Percentiles rank a stretch among this genome's conserved stretches.
Conservation (phyloP, 2,329 filamentous ascomycete species). For the Zarea fungicola region DNA sequence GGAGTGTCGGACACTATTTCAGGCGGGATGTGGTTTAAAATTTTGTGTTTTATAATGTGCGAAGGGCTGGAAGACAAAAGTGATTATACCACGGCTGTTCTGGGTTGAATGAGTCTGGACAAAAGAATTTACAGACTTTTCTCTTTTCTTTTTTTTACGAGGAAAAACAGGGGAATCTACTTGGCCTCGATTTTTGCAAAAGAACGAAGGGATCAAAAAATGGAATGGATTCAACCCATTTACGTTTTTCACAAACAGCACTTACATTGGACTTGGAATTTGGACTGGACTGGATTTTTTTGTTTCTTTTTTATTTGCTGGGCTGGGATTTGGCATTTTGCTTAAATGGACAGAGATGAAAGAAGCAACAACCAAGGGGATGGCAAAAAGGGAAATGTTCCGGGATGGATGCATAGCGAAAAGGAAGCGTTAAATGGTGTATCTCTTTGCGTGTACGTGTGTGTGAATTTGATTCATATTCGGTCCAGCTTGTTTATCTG, state of each 20-base stretch:
- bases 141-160: constrained; percentile 19
- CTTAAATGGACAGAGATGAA: constrained; percentile 9
- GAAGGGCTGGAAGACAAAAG: constrained; percentile 37
- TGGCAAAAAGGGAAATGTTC: constrained; percentile 14
- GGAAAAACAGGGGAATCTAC: background rate
- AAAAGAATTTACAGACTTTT: constrained; percentile 20
- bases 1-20: constrained; percentile 35
- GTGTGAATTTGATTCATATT: constrained; percentile 23
- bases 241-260: constrained; percentile 6
- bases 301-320: too few relatives aligned
- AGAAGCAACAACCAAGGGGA: background rate
- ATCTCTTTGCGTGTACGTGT: constrained; percentile 35
- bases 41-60: constrained; percentile 14
- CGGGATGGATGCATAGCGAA: constrained; percentile 44
- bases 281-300: constrained; percentile 11
- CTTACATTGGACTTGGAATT: constrained; percentile 4
- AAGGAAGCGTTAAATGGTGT: constrained; percentile 36
- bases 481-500: constrained; percentile 24
- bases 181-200: constrained; percentile 20
- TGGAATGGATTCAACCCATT: constrained; percentile 16
- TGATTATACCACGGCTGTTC: constrained; percentile 33
- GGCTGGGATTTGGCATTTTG: constrained; percentile 10
- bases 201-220: constrained; percentile 27
- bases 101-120: constrained; percentile 28
- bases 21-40: constrained; percentile 28